These are phyloP conservation scores for Geoglossum cookeanum DNA, from an alignment of 2,329 filamentous ascomycete species.

Conservation along the genomic window DNA sequence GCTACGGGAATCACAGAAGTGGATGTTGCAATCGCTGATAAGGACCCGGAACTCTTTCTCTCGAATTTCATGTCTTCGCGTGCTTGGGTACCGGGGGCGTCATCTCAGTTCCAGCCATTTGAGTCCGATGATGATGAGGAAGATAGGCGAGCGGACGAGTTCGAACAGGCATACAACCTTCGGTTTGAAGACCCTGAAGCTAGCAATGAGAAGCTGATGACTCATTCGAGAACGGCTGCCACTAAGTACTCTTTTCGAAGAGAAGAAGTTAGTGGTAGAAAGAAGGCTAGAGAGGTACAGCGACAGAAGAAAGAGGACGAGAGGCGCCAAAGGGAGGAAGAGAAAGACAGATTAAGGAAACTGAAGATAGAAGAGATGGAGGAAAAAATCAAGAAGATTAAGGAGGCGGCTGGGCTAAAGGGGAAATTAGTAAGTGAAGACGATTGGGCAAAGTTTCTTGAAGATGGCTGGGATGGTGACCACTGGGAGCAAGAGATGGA, in stretches of 20 bases:
- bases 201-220: conserved; percentile 70
- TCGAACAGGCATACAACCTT: conserved; percentile 86
- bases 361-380: conserved; percentile 84
- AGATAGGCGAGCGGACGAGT: conserved; percentile 58
- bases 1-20: conserved; percentile 33
- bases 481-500: conserved; percentile 85
- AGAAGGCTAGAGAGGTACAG: conserved; percentile 62
- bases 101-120: conserved; percentile 55
- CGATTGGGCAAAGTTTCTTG: conserved; percentile 69
- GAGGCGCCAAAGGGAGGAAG: conserved; percentile 55
- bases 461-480: conserved; percentile 74
- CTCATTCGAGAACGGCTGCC: conserved; percentile 74
- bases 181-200: conserved; percentile 84
- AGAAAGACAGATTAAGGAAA: conserved; percentile 66
- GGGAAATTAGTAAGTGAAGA: conserved; percentile 50
- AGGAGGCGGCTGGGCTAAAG: conserved; percentile 64
- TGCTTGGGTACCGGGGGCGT: conserved; percentile 62
- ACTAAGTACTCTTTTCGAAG: conserved; percentile 68
- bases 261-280: conserved; percentile 58
- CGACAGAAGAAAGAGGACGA: conserved; percentile 59
- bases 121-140: conserved; percentile 80
- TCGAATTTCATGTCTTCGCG: conserved; percentile 87
- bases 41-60: conserved; percentile 81
- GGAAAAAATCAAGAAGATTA: conserved; percentile 70
- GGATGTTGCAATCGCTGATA: conserved; percentile 59